These are phyloP conservation scores for Talaromyces sp. DNA, from an alignment of 2,329 filamentous ascomycete species.

Conservation along the genomic window DNA sequence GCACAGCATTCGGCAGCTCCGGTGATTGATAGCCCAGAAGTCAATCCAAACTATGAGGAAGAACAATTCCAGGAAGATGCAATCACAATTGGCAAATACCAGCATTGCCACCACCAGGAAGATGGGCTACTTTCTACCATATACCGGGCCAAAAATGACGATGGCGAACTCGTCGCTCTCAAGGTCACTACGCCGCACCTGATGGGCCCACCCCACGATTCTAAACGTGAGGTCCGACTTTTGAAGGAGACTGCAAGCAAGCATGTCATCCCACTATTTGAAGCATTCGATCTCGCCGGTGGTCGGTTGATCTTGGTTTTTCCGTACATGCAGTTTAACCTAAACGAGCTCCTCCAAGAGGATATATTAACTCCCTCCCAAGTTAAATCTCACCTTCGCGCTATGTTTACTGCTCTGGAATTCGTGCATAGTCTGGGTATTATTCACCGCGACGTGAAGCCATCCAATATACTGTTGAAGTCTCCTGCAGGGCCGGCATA, in stretches of 20 bases:
- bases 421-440: conserved; percentile 71
- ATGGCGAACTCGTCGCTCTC: conserved; percentile 58
- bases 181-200: conserved; percentile 78
- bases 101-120: conserved; percentile 52
- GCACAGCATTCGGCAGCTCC: conserved; percentile 17
- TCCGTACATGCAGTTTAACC: conserved; percentile 72
- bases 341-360: conserved; percentile 62
- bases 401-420: conserved; percentile 66
- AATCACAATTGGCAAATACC: conserved; percentile 51
- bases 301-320: conserved; percentile 76
- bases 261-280: conserved; percentile 63
- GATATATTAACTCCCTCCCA: conserved; percentile 38
- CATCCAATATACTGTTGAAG: conserved; percentile 75
- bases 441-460: conserved; percentile 91
- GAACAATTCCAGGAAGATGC: conserved; percentile 27
- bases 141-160: conserved; percentile 58
- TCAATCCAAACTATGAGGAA: conserved; percentile 20
- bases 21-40: conserved; percentile 19
- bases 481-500: conserved; percentile 66
- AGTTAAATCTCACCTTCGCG: conserved; percentile 51
- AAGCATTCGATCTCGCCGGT: conserved; percentile 66
- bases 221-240: conserved; percentile 72
- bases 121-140: conserved; percentile 78
- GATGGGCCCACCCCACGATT: conserved; percentile 76
- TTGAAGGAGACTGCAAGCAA: conserved; percentile 57